phyloP scores from a whole-genome alignment of 306 rosid species.

The Trichosanthes truncata region DNA sequence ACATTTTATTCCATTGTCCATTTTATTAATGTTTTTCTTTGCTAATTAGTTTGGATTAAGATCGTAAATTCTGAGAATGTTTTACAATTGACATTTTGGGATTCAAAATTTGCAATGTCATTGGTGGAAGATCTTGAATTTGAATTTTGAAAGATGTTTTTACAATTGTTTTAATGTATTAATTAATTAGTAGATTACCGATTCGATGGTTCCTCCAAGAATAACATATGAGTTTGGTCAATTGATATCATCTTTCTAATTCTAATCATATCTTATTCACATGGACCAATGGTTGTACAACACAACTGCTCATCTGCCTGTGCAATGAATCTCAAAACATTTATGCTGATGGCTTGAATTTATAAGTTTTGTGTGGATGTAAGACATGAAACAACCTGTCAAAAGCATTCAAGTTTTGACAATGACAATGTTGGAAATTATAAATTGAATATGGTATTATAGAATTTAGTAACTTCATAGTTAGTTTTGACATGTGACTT shows the following conservation, averaged over 20 bases:
- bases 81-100: background rate
- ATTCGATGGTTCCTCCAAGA: background rate
- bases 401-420: constrained; percentile 15
- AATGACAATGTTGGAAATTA: constrained; percentile 13
- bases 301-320: background rate
- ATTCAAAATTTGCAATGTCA: background rate
- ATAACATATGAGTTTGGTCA: background rate
- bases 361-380: background rate
- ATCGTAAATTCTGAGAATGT: background rate
- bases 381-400: constrained; percentile 7
- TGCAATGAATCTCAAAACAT: background rate
- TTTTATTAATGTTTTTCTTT: background rate
- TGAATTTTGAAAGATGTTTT: background rate
- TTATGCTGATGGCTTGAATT: constrained; percentile 3
- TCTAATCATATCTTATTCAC: background rate
- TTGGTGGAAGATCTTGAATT: background rate
- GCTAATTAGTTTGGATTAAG: background rate
- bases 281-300: background rate
- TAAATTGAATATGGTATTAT: no score
- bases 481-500: no score
- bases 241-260: background rate
- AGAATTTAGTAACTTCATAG: no score
- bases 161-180: background rate
- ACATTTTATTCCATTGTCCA: no score
- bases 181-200: background rate